Base-by-base conservation (phyloP, 164 flowering plant species). In the Pachysandra terminalis region DNA sequence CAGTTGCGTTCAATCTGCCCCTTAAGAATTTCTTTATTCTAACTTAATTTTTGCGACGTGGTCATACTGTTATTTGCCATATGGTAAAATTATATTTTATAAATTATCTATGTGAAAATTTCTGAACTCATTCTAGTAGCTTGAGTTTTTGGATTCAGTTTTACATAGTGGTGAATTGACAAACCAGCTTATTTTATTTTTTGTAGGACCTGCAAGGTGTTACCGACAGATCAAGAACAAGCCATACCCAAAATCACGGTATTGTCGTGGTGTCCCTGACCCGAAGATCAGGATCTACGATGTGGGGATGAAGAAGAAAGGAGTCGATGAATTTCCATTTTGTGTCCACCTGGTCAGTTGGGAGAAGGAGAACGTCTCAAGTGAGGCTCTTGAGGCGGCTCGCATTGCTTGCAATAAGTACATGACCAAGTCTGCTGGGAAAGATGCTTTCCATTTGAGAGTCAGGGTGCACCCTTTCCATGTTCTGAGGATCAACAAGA, bases 321-420 rank as follows among this genome's bases (percentile, higher is more conserved):
- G 87, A 17, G 87, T n/a, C n/a, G n/a, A n/a, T n/a, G n/a, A n/a
- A n/a, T n/a, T n/a, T n/a, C n/a, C n/a, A n/a, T n/a, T n/a, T 86
- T 17, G 86, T 64, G 90, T 86, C 25, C 90, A 84, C 59, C 60
- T 86, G 58, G 87, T 82, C 28, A 82, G 86, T 56, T 86, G 90
- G 90, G 90, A 86, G 74, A 86, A 86, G 68, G 87, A 84, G 64
- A 86, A 86, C 70, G 90, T 86, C 9, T 84, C 90, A 1, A 84
- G 87, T 71, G 90, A 84, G 68, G 90, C 87, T 14, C 78, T 84
- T 10, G 87, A 86, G 66, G 87, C 90, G 53, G 90, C 87, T 3
- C 74, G 87, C 84, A n/a, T n/a, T n/a, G n/a, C n/a, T n/a, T n/a
- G n/a, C n/a, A n/a, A n/a, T n/a, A n/a, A n/a, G n/a, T n/a, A 84